Base-by-base conservation (phyloP, 352 stramenopile species). In the Phytophthora uliginosa region DNA sequence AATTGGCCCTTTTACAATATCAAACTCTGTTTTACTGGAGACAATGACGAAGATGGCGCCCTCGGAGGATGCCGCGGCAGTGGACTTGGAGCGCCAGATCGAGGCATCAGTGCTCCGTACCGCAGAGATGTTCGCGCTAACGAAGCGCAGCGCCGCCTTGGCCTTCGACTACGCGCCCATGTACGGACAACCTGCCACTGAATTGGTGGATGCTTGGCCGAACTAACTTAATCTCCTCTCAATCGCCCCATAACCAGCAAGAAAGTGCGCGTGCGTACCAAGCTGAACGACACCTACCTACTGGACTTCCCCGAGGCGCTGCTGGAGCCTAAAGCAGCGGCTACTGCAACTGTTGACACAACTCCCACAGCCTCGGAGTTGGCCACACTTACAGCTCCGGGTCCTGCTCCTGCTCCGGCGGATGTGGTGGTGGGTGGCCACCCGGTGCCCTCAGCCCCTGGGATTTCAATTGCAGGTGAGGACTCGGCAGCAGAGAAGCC, bases 81-180 rank as follows among this genome's bases (percentile, higher is more conserved):
- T 54, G 45, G 59, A 53, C 24, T 70, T 79, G 52, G 63, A 83
- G 59, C 56, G 78, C 61, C 71, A 88, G 70, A 88, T 94, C 36
- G 74, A 89, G 64, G 52, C 81, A 34, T 95, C 87, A 0, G 87
- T 93, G 52, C 71, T 93, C 18, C 85, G 79, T 20, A 90, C 85
- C 2, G 81, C 85, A 24, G 87, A 93, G 71, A 75, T 93, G 45
- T 95, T 95, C 54, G 80, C 85, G 69, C 78, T 93, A 26, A 84
- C 82, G 5, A 95, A 95, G 68, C 85, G 82, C 58, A 85, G 50
- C 59, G 60, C 77, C 15, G 71, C 73, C 22, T 79, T 53, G 4
- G 71, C 52, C 2, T 83, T 83, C 53, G 87, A 93, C 28, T 93
- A 86, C 47, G 82, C 80, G 20, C 87, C 87, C 5, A 90, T 83